Base-by-base conservation (phyloP, 768 basidiomycete species). In the Phylloporus sp. region DNA sequence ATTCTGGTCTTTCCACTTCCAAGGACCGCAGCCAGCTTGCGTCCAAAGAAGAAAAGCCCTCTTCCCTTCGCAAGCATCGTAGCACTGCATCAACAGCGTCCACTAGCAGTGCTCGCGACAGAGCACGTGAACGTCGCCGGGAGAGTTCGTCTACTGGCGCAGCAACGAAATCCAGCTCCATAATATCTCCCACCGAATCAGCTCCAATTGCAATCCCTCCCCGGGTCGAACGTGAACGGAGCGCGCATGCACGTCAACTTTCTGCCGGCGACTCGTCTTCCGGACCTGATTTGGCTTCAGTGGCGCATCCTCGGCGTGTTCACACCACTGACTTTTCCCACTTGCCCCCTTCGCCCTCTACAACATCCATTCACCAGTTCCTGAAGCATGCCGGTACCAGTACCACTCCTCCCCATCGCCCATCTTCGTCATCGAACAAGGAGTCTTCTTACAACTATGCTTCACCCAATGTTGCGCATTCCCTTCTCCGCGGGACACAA, bases 271-370 rank as follows among this genome's bases (percentile, higher is more conserved):
- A 84, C 41, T 85, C 80, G 15, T 82, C 79, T 22, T 85, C 83
- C 35, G 85, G 75, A 63, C 76, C 75, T 48, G 69, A 69, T 32
- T 56, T 42, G 11, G 74, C 70, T 52, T 82, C 85, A 49, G 68
- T 59, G 43, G 65, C 71, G 52, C 65, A 69, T 57, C 64, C 80
- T 39, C 81, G 88, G 18, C 85, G 88, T 32, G 78, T 78, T 34
- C 82, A 82, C 49, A 76, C 80, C 44, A 84, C 78, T 7, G 92
- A 94, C 67, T 93, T 91, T 69, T 91, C 93, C 1, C 90, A 91
- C 63, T 76, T 95, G 5, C 92, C 92, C 12, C 90, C 94, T 13
- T 94, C 92, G 13, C 92, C 92, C 18, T 91, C 92, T 2, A 84
- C 90, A n/a, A 84, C 88, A 6, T 89, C 89, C 6, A 92, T 94